Base-by-base conservation (phyloP, 805 yeast species). In the Debaryomyces hansenii region DNA sequence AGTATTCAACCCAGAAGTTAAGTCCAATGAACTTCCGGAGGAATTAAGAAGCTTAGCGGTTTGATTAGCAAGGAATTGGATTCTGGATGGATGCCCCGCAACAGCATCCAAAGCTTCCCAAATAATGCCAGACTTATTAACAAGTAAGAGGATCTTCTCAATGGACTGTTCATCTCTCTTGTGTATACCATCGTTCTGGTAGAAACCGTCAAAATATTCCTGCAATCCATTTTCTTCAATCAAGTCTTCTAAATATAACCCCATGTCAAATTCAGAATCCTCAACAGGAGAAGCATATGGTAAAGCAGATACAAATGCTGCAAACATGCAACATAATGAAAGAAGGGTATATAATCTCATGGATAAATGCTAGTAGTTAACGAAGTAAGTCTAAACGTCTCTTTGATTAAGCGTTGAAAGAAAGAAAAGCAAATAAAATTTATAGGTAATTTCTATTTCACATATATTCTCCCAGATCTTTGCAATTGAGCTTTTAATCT, bases 51-150 rank as follows among this genome's bases (percentile, higher is more conserved):
- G 40, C 20, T 33, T 48, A 1, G 57, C 62, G n/a, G 76, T 70
- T 15, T 49, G 24, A 43, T 71, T 70, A 20, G 71, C 69, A 36
- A 72, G 42, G 39, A 44, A 44, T 41, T 53, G 50, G 37, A 70
- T 58, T 39, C 67, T 48, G 9, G 43, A 40, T 6, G 70, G 67
- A 47, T 59, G 52, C 35, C 58, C 67, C 4, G 70, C 72, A 18
- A 67, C 57, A 27, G 58, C 63, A 47, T 72, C 74, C 41, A 72
- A 59, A n/a, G 60, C 59, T 11, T 51, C 52, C 53, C 63, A 72
- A 35, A 72, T 48, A 18, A 72, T 49, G 20, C 70, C 72, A 0
- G 75, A 57, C 11, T 43, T 47, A 52, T 72, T 71, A 18, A 71
- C 52, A 5, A 58, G 43, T 4, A 51, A 38, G 15, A 70, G 46